These are phyloP conservation scores for Amaranthus tricolor DNA, from an alignment of 179 eudicot genomes.

Conservation along the genomic window DNA sequence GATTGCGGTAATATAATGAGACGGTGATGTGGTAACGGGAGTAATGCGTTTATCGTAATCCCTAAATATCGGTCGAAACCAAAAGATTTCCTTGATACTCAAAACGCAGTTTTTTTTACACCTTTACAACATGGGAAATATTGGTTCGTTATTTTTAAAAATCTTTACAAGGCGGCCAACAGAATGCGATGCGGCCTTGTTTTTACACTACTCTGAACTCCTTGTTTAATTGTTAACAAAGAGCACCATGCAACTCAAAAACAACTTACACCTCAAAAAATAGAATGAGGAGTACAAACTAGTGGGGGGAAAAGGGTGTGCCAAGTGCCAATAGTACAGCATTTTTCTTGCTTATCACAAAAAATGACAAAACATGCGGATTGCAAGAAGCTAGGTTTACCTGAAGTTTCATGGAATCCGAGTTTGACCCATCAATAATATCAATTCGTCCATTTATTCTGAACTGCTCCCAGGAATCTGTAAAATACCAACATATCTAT, in stretches of 20 bases:
- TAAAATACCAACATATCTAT: conserved; percentile 93
- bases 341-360: neutral
- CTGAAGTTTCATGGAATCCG: conserved; percentile 67
- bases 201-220: neutral
- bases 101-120: too few relatives aligned
- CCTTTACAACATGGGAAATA: too few relatives aligned
- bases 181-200: too few relatives aligned
- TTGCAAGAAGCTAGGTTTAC: conserved; percentile 26
- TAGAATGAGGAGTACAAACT: neutral
- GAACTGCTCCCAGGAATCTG: conserved; percentile 92
- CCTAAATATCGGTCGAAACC: too few relatives aligned
- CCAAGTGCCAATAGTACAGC: neutral
- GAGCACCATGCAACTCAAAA: neutral
- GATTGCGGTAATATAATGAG: too few relatives aligned
- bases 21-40: too few relatives aligned
- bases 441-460: conserved; percentile 70
- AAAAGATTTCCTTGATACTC: too few relatives aligned
- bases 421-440: conserved; percentile 62
- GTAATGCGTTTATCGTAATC: too few relatives aligned
- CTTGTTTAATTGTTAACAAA: neutral
- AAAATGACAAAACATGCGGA: neutral
- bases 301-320: too few relatives aligned
- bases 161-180: too few relatives aligned
- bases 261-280: neutral
- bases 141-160: too few relatives aligned